A percentile compares a stretch with the other conserved stretches of the same genome.
These are phyloP conservation scores for Citrus inodora DNA, from an alignment of 345 rosid genomes.

Conservation along the genomic window DNA sequence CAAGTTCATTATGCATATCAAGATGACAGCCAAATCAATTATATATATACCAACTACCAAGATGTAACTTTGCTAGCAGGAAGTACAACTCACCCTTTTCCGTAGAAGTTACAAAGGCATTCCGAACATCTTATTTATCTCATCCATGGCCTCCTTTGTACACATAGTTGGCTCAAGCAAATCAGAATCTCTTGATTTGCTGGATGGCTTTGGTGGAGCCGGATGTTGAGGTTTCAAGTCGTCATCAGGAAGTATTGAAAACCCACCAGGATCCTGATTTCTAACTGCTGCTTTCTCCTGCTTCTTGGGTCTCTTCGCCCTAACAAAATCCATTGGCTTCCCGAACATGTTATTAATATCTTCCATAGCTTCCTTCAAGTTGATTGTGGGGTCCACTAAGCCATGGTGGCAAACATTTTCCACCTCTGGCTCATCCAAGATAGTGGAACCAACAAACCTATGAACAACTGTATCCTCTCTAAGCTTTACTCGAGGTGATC, in stretches of 20 bases:
- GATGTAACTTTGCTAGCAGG: background rate
- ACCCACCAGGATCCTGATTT: constrained; percentile 44
- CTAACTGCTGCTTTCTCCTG: constrained; percentile 39
- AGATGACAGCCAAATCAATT: background rate
- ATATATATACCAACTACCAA: background rate
- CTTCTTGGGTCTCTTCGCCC: constrained; percentile 62
- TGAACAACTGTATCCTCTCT: constrained; percentile 86
- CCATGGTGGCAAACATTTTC: constrained; percentile 99
- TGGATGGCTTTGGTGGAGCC: constrained; percentile 28
- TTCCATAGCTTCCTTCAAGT: constrained; percentile 94
- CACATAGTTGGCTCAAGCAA: constrained; percentile 76
- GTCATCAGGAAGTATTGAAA: constrained; percentile 78
- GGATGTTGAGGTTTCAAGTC: constrained; percentile 39
- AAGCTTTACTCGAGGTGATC: constrained; percentile 40
- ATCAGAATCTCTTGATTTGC: constrained; percentile 38
- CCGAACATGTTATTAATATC: constrained; percentile 96
- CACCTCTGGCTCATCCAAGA: constrained; percentile 65
- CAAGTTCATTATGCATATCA: background rate
- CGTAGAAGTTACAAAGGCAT: constrained; percentile 73
- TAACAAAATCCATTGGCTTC: constrained; percentile 83
- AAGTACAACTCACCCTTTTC: constrained; percentile 4
- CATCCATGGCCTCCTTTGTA: constrained; percentile 88
- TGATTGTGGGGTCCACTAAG: constrained; percentile 90
- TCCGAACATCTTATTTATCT: constrained; percentile 76
- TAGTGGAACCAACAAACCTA: constrained; percentile 83